These are phyloP conservation scores for Iris macrosiphon DNA, from an alignment of 106 monocot species.

Conservation along the genomic window DNA sequence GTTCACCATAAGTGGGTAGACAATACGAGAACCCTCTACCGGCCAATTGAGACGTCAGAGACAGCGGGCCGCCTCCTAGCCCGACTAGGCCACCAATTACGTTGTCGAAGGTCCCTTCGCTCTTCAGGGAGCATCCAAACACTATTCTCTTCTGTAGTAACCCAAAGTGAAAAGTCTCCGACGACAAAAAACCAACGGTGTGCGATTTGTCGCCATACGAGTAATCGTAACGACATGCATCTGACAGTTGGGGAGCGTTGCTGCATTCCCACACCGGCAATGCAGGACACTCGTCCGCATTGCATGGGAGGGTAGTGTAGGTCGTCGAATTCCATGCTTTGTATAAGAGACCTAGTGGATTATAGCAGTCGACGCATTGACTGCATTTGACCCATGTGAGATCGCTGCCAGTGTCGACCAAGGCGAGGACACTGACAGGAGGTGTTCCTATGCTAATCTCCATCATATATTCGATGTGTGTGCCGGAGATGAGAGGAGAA, in stretches of 20 bases:
- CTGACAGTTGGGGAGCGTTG: too few species aligned
- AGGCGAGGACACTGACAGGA: not conserved
- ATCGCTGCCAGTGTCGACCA: constrained; percentile 10
- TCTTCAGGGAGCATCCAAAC: constrained; percentile 28
- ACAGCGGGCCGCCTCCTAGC: constrained; percentile 28
- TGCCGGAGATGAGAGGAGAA: too few species aligned
- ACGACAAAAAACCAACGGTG: not conserved
- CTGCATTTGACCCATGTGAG: constrained; percentile 1
- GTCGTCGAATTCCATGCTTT: too few species aligned
- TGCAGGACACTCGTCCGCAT: not conserved
- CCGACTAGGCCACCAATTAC: constrained; percentile 28
- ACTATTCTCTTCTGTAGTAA: too few species aligned
- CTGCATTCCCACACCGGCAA: not conserved
- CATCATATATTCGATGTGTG: too few species aligned
- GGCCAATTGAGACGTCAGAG: constrained; percentile 33
- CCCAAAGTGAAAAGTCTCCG: too few species aligned
- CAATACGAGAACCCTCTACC: constrained; percentile 33
- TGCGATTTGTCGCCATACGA: too few species aligned
- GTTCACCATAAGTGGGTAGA: too few species aligned
- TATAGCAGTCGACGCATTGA: constrained; percentile 3
- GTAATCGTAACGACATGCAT: too few species aligned
- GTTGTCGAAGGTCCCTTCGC: constrained; percentile 9
- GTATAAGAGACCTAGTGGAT: too few species aligned
- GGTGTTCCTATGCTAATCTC: too few species aligned
- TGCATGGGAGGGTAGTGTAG: too few species aligned